Evolutionary conservation across 208 protist species (phyloP), one percentile per base, ranked within the genome.

Genomic region (Trypanosoma brucei): DNA sequence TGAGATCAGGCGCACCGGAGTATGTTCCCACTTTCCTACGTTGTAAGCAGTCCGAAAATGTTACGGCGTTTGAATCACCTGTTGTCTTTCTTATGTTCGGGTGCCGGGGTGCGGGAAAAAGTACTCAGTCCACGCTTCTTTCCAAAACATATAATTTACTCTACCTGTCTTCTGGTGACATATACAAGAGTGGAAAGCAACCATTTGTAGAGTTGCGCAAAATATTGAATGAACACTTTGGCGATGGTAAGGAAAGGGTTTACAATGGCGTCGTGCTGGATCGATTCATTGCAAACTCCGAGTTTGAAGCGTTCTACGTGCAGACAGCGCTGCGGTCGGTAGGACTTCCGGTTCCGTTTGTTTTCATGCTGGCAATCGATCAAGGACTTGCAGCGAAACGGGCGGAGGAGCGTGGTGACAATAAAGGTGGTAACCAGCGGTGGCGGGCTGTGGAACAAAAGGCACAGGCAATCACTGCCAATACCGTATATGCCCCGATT

Each of bases 251-350:
- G 35, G 62, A 72, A 46, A 70, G 72, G 11, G 39, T 61, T 33
- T 93, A 88, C 72, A 82, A 83, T 64, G 89, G 89, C 53, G 51
- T 93, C 33, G 84, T 92, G 31, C 74, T 95, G 4, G 89, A 95
- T 66, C 86, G 86, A 48, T 95, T 93, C 69, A 76, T 95, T 70
- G 81, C 70, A 0, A 81, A 72, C 35, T 86, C 82, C 44, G 82
- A 88, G 52, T 80, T 81, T 65, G 89, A 95, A 62, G 83, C 81
- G 13, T 95, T 92, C 62, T 95, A 93, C 62, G 63, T 95, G 2
- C 80, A 93, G 65, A 72, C 75, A 38, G 68, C 74, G 0, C 70
- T 95, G 30, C 63, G 75, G 36, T 58, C 75, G 22, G 78, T 71
- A 33, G 50, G 71, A 34, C 65, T 95, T 13, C 84, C 83, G 3